Evolutionary conservation across 139 green algal species (phyloP), one percentile per base, ranked within the genome.

Genomic region (Chlorella sp.): DNA sequence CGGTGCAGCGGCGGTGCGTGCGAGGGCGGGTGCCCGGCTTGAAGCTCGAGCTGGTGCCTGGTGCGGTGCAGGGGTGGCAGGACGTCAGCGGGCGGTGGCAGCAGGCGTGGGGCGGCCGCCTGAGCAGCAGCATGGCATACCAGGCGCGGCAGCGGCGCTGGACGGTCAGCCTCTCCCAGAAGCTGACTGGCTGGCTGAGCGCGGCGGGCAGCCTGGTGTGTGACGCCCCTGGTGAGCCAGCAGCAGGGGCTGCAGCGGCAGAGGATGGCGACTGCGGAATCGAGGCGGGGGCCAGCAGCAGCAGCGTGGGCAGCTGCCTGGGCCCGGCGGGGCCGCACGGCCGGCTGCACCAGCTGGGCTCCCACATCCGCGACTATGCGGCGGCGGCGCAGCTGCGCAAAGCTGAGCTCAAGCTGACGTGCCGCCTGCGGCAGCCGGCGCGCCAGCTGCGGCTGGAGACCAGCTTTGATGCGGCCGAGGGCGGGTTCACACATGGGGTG

Each of bases 111-210:
- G 77, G 77, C 40, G 38, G 40, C 58, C 56, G 60, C 28, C 41
- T 83, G 77, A 73, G 24, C 34, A 83, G 58, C 60, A 58, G 28
- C 3, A 28, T 83, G 28, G 5, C 8, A 0, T 83, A 83, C 28
- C 77, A 83, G 60, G 77, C 38, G 41, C 60, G 32, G 60, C 77
- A 83, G 77, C 77, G 77, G 38, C 77, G 77, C 8, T 83, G 77
- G 77, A 73, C 40, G 41, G 2, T 83, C 28, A 64, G 58, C 38
- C 77, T 83, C 34, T 34, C 40, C 40, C 44, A 51, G 0, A 73
- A 60, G 58, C 77, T 73, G 38, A 28, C 19, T 30, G 40, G 76
- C 36, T 32, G 43, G 40, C 58, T 83, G 1, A 62, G 60, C 4
- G 77, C 77, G 2, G 16, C 38, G 7, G 77, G 77, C 58, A 58